A percentile compares a stretch with the other conserved stretches of the same genome.
Evolutionary conservation across 139 green algal genomes (phyloP).

Genomic region (Tetraselmis striata): DNA sequence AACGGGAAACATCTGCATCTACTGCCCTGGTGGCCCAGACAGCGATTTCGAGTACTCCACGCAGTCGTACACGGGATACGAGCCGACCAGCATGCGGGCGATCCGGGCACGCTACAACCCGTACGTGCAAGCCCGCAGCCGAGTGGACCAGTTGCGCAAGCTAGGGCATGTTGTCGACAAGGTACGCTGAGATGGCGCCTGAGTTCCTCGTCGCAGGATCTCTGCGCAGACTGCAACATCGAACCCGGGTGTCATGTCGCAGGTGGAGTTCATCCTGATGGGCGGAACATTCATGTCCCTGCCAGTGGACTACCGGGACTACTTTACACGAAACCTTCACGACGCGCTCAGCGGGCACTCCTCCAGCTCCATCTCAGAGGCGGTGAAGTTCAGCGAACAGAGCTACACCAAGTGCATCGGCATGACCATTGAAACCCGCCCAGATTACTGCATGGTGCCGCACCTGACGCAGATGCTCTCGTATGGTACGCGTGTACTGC

Average conservation of each 20-base stretch:
- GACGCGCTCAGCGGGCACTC: slow-evolving; percentile 84
- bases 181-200: no score
- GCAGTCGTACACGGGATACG: slow-evolving; percentile 89
- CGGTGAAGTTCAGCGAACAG: slow-evolving; percentile 66
- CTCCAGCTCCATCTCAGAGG: slow-evolving; percentile 53
- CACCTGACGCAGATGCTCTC: slow-evolving; percentile 41
- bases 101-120: slow-evolving; percentile 93
- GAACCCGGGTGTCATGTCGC: background rate
- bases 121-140: slow-evolving; percentile 77
- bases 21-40: slow-evolving; percentile 95
- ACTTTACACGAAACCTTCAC: slow-evolving; percentile 93
- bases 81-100: slow-evolving; percentile 94
- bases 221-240: no score
- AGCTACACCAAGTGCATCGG: slow-evolving; percentile 84
- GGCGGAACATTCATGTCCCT: slow-evolving; percentile 98
- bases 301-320: slow-evolving; percentile 90
- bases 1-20: slow-evolving; percentile 98
- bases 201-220: no score
- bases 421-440: slow-evolving; percentile 95
- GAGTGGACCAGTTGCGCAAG: slow-evolving; percentile 91
- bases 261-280: slow-evolving; percentile 98
- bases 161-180: slow-evolving; percentile 95
- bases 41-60: slow-evolving; percentile 98
- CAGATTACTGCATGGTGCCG: slow-evolving; percentile 81
- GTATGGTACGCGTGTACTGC: no score